Percentiles rank a stretch among this genome's conserved stretches.
phyloP scores from a whole-genome alignment of 2,329 filamentous ascomycete genomes.

The Ceratocystiopsis sp. region DNA sequence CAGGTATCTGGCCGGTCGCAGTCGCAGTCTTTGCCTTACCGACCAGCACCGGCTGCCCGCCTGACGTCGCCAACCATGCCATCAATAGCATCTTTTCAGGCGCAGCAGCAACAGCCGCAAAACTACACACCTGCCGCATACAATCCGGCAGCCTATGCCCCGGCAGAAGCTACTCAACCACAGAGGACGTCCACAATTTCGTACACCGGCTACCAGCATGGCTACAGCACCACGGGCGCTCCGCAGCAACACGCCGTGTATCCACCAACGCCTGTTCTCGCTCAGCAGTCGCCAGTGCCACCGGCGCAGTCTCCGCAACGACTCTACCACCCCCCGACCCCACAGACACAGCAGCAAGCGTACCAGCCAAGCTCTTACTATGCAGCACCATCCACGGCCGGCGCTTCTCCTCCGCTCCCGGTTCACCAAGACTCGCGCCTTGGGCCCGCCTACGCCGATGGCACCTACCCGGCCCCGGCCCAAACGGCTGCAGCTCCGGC shows the following conservation, averaged over 20 bases:
- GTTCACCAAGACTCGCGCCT: constrained; percentile 8
- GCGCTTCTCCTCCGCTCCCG: constrained; percentile 10
- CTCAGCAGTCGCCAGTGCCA: neutral
- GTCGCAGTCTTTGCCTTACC: constrained; percentile 30
- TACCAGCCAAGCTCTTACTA: constrained; percentile 8
- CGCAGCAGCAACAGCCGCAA: constrained; percentile 23
- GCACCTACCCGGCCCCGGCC: too few relatives aligned
- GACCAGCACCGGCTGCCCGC: constrained; percentile 16
- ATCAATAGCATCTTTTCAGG: constrained; percentile 12
- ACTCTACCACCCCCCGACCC: constrained; percentile 1
- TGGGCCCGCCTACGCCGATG: too few relatives aligned
- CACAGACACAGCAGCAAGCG: constrained; percentile 3
- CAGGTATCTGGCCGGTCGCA: constrained; percentile 39
- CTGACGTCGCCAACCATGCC: constrained; percentile 21
- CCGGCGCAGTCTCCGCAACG: too few relatives aligned
- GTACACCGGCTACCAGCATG: constrained; percentile 29
- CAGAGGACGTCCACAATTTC: constrained; percentile 29
- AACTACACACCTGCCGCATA: constrained; percentile 36
- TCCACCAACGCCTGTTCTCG: neutral
- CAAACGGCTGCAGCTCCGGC: too few relatives aligned
- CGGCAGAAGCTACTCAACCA: constrained; percentile 20
- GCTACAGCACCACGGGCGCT: constrained; percentile 21
- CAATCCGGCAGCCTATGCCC: constrained; percentile 43
- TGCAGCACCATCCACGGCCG: constrained; percentile 5
- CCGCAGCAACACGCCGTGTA: constrained; percentile 12